Evolutionary conservation across 179 eudicot species (phyloP).

Genomic region (Sideroxylon spinosum): DNA sequence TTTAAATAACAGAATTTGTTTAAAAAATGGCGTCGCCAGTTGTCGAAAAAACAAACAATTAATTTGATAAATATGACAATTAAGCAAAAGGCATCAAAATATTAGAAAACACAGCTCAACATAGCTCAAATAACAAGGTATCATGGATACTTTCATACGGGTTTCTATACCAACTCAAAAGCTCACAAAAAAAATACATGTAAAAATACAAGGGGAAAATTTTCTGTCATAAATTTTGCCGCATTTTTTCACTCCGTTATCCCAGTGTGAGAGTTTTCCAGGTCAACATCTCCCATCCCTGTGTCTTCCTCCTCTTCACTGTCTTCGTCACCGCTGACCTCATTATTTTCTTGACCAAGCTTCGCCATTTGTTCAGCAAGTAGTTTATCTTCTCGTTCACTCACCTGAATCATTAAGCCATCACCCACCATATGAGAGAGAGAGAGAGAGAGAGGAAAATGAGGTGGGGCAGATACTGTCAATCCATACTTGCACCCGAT

Average conservation of each 20-base stretch:
- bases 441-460: neutral
- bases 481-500: too few relatives aligned
- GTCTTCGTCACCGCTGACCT: conserved; percentile 67
- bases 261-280: conserved; percentile 48
- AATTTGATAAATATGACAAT: too few relatives aligned
- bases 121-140: conserved; percentile 7
- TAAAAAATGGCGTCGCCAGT: too few relatives aligned
- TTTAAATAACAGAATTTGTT: too few relatives aligned
- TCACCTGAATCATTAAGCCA: conserved; percentile 53
- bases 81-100: neutral
- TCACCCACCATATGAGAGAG: neutral
- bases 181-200: neutral
- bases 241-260: conserved; percentile 30
- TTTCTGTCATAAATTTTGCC: neutral
- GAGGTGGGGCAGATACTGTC: too few relatives aligned
- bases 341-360: conserved; percentile 60
- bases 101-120: conserved; percentile 19
- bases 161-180: neutral
- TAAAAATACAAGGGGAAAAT: neutral
- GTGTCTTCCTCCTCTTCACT: conserved; percentile 87
- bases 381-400: conserved; percentile 89
- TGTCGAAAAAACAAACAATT: too few relatives aligned
- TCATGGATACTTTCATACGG: neutral
- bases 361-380: conserved; percentile 73
- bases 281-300: conserved; percentile 91